phyloP scores from a whole-genome alignment of 495 filamentous ascomycete genomes.

The Penicillium soppii region DNA sequence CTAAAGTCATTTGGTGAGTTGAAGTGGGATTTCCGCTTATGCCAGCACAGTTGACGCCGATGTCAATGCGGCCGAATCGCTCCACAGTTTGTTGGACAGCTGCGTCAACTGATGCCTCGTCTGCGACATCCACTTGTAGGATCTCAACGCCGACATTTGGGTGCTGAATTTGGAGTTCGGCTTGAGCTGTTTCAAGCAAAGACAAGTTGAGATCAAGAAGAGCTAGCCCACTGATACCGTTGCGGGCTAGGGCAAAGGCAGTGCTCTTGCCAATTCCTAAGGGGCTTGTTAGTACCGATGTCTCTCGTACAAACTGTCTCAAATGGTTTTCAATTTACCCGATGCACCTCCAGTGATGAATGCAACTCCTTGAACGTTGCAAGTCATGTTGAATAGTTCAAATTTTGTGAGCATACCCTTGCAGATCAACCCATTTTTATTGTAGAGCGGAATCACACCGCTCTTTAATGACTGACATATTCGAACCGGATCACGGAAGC shows the following conservation, averaged over 20 bases:
- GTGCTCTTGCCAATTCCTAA: slow-evolving; percentile 29
- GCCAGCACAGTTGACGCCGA: slow-evolving; percentile 51
- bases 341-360: slow-evolving; percentile 27
- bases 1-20: slow-evolving; percentile 31
- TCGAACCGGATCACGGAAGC: too few relatives aligned
- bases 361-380: slow-evolving; percentile 19
- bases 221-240: slow-evolving; percentile 21
- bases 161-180: slow-evolving; percentile 9
- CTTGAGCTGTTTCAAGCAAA: slow-evolving; percentile 9
- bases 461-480: too few relatives aligned
- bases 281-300: neutral
- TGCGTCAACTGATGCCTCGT: slow-evolving; percentile 18
- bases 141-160: slow-evolving; percentile 12
- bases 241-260: slow-evolving; percentile 19
- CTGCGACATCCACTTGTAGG: slow-evolving; percentile 18
- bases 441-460: too few relatives aligned
- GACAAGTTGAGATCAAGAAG: slow-evolving; percentile 23
- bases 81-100: slow-evolving; percentile 17
- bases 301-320: neutral
- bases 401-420: too few relatives aligned
- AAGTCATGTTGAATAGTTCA: slow-evolving; percentile 12
- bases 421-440: too few relatives aligned
- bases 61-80: slow-evolving; percentile 48
- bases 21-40: slow-evolving; percentile 16
- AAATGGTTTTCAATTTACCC: slow-evolving; percentile 6